phyloP scores from a whole-genome alignment of 106 monocot species.

The Hemerocallis citrina region DNA sequence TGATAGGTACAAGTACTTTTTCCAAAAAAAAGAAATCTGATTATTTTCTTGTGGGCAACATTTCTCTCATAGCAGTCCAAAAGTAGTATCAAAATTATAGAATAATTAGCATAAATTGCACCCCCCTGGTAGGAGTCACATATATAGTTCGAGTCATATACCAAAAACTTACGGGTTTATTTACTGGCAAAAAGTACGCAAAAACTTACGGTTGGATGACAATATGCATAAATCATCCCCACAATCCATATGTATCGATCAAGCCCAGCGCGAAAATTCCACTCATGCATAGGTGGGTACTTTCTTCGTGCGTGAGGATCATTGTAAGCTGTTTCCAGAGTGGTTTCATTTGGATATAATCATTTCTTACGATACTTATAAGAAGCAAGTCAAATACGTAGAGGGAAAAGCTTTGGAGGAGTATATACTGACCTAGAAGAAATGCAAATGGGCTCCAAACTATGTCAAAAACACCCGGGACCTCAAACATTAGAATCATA shows the following conservation, averaged over 20 bases:
- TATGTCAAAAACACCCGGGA: slow-evolving; percentile 38
- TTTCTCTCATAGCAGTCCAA: too few relatives aligned
- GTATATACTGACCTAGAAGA: slow-evolving; percentile 27
- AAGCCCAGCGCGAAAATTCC: slow-evolving; percentile 51
- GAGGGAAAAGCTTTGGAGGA: neutral
- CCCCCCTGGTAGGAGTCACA: too few relatives aligned
- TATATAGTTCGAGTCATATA: too few relatives aligned
- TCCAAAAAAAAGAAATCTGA: too few relatives aligned
- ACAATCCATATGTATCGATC: slow-evolving; percentile 56
- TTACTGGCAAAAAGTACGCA: neutral
- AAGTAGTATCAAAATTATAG: neutral
- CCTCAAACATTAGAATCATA: slow-evolving; percentile 34
- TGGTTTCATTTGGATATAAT: neutral
- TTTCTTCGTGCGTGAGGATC: slow-evolving; percentile 25
- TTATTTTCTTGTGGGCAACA: too few relatives aligned
- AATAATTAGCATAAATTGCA: too few relatives aligned
- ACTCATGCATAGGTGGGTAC: slow-evolving; percentile 40
- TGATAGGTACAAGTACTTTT: too few relatives aligned
- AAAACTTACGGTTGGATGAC: slow-evolving; percentile 38
- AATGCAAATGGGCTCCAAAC: slow-evolving; percentile 36
- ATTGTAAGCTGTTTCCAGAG: slow-evolving; percentile 20
- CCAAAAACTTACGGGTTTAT: too few relatives aligned
- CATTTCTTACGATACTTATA: neutral
- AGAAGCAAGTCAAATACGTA: neutral
- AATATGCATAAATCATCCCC: slow-evolving; percentile 55